phyloP scores from a whole-genome alignment of 2,329 filamentous ascomycete genomes.

The Thielaviopsis musarum region DNA sequence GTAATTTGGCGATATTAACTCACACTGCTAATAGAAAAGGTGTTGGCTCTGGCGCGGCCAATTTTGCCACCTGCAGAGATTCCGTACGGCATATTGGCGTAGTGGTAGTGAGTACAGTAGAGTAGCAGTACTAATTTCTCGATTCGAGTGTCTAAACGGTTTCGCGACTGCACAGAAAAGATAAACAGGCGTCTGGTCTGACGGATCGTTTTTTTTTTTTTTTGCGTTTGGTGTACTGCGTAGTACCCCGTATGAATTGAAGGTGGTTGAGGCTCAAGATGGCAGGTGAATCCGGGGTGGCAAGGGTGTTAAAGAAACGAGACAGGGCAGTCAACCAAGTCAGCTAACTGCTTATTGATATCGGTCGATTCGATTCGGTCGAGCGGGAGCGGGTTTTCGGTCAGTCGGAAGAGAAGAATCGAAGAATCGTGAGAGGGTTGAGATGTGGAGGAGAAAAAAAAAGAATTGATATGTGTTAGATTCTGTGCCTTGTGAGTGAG shows the following conservation, averaged over 20 bases:
- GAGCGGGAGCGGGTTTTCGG: not conserved
- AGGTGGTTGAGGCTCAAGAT: not conserved
- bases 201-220: no score
- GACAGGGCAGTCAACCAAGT: not conserved
- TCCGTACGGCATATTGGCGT: conserved; percentile 8
- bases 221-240: not conserved
- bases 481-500: no score
- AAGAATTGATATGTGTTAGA: not conserved
- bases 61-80: conserved; percentile 6
- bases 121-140: not conserved
- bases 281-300: not conserved
- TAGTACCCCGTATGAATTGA: no score
- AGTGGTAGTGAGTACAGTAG: not conserved
- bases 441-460: not conserved
- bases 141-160: not conserved
- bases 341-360: not conserved
- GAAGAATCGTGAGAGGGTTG: not conserved
- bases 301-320: not conserved
- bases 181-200: not conserved
- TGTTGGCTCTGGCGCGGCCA: conserved; percentile 9
- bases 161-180: not conserved
- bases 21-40: conserved; percentile 10
- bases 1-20: not conserved
- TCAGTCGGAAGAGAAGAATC: not conserved
- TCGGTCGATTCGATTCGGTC: not conserved